Base-by-base conservation (phyloP, 73 alveolate genomes). In the Paramecium octaurelia region DNA sequence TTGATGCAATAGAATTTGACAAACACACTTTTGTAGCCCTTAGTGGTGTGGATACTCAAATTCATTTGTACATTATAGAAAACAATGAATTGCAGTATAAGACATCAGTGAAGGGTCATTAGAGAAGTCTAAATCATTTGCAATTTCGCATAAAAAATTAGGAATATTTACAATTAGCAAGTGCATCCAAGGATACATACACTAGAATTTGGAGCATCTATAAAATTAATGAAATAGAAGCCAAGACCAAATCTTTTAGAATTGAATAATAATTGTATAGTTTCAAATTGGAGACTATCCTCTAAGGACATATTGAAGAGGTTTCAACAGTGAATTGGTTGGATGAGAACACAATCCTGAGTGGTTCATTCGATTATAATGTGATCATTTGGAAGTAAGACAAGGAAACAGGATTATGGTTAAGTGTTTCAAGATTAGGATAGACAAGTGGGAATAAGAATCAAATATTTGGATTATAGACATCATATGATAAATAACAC, bases 281-380 rank as follows among this genome's bases (percentile, higher is more conserved):
- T 76, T 93, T 96, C 36, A 93, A 98, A 90, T 93, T 98, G 68
- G 99, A 97, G 16, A 93, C 97, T 18, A 97, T 98, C 21, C 80
- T 97, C 43, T 92, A 94, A 42, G 97, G 98, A 1, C 99, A 98
- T 92, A 93, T 93, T 12, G 98, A 96, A 42, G 96, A 97, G 3
- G 99, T 98, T 20, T 94, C 98, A n/a, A 76, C 46, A 43, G 76
- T 24, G 10, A 34, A 80, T 80, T 80, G 48, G 91, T 40, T 48
- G 0, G 24, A 94, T 50, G 93, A 92, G 86, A 85, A 86, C 70
- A 92, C 80, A 58, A 94, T 70, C 92, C 96, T 48, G 90, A 96
- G 31, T 73, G 87, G 91, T 10, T 80, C 91, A 80, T 80, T 80
- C 46, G 91, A 80, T 48, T 80, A 80, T 48, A 80, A 80, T 80